Evolutionary conservation across 345 rosid species (phyloP).

Genomic region (Salix exigua): DNA sequence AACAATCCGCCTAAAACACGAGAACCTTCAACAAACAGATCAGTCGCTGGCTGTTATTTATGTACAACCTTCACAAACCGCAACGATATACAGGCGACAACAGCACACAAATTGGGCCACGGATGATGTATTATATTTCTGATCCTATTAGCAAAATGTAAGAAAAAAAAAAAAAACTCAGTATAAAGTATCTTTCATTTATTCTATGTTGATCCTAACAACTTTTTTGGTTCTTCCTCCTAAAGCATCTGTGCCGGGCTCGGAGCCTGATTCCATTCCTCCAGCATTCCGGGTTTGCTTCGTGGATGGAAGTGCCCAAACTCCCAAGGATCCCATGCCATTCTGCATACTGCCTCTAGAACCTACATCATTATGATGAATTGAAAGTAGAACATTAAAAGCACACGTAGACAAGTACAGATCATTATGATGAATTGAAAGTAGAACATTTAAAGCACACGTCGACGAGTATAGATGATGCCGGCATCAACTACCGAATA

Average conservation of each 20-base stretch:
- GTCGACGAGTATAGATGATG: not conserved
- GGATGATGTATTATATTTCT: too few relatives aligned
- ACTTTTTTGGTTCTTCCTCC: conserved; percentile 45
- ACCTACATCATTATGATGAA: conserved; percentile 23
- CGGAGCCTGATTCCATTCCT: conserved; percentile 2
- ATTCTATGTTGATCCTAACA: conserved; percentile 75
- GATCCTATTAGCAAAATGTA: not conserved
- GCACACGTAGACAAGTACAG: not conserved
- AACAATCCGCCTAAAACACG: too few relatives aligned
- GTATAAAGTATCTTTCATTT: not conserved
- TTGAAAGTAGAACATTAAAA: not conserved
- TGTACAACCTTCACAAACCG: too few relatives aligned
- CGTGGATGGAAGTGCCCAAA: conserved; percentile 41
- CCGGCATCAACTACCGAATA: too few relatives aligned
- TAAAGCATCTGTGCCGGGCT: conserved; percentile 13
- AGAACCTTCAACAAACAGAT: too few relatives aligned
- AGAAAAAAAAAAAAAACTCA: not conserved
- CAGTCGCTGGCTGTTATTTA: too few relatives aligned
- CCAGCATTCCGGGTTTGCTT: conserved; percentile 11
- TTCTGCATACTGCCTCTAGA: conserved; percentile 19
- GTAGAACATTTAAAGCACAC: not conserved
- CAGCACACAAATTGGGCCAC: too few relatives aligned
- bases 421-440: conserved; percentile 2
- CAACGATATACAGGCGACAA: too few relatives aligned
- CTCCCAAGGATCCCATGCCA: conserved; percentile 15